Evolutionary conservation across 2,329 filamentous ascomycete species (phyloP), one percentile per base, ranked within the genome.

Genomic region (Hypomyces perniciosus): DNA sequence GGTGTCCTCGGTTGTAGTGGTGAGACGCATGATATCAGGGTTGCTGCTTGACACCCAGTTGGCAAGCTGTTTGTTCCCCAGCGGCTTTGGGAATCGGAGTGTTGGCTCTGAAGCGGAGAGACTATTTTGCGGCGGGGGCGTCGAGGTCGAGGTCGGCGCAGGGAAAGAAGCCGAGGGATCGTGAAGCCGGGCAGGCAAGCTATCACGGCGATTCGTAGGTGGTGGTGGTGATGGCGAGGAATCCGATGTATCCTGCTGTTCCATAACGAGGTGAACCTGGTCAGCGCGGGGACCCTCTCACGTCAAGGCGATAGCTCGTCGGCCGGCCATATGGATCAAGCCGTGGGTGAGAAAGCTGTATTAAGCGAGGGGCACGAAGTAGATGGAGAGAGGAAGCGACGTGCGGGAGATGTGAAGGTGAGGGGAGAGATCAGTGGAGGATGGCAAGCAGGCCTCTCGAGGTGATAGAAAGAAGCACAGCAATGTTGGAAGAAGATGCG

Each of bases 41-140:
- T 78, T 73, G 59, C 78, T 81, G 48, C 72, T 75, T 6, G 77
- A 80, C 44, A 83, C 70, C 79, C 79, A 83, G 71, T 78, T 76
- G 59, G 79, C 79, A 38, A 83, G 75, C 45, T 73, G 70, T 50
- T 72, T 71, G 56, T 75, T 81, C 48, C 77, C 80, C 60, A 76
- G 72, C 0, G 80, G 79, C 40, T 69, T 72, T 50, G 80, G 80
- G 50, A 83, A 83, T 51, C 78, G 75, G 42, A 83, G 71, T 29
- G 71, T 72, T 4, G 77, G 76, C 47, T 76, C 71, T 40, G 77
- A 75, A 35, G 59, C 62, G 30, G 72, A 70, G 31, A 69, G 57
- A n/a, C 28, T 38, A 53, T 56, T 27, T 31, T 52, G 51, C 43
- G 59, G 43, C 46, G 56, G 8, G 46, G 37, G 56, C 45, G 52